Percentiles rank a stretch among this genome's conserved stretches.
phyloP scores from a whole-genome alignment of 345 rosid genomes.

The Eucalyptus erythrocorys region DNA sequence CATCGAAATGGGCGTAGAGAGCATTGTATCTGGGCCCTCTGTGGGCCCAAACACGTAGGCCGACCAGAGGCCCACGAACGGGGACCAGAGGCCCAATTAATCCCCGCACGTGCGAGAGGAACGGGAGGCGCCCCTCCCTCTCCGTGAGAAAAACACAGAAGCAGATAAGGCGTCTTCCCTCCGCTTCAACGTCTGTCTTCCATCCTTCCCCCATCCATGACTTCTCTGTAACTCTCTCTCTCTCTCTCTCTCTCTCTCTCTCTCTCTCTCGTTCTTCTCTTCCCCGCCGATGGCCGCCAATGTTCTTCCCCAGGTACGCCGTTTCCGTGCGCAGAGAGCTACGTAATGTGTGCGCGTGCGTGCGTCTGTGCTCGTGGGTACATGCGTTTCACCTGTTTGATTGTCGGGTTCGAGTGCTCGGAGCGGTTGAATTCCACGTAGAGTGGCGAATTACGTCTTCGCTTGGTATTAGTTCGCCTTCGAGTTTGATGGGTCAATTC shows the following conservation, averaged over 20 bases:
- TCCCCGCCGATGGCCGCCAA: conserved; percentile 6
- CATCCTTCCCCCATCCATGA: background rate
- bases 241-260: background rate
- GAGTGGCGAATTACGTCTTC: too few species aligned
- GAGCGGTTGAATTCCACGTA: background rate
- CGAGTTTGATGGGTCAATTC: background rate
- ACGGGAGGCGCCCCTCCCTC: background rate
- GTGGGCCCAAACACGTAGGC: background rate
- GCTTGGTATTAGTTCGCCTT: background rate
- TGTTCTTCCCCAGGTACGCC: conserved; percentile 51
- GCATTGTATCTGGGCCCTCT: background rate
- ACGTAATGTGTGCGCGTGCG: background rate
- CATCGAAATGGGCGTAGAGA: background rate
- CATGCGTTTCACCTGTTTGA: background rate
- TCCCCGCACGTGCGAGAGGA: background rate
- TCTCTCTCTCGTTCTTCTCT: background rate
- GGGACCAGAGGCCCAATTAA: background rate
- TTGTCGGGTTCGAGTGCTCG: background rate
- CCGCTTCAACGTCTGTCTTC: background rate
- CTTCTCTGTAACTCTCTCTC: background rate
- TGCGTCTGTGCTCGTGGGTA: background rate
- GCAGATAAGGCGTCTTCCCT: background rate
- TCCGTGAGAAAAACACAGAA: background rate
- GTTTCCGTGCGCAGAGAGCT: background rate
- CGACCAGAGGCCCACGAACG: background rate